A percentile compares a stretch with the other conserved stretches of the same genome.
phyloP scores from a whole-genome alignment of 2,329 filamentous ascomycete species.

The Hysterium pulicare region DNA sequence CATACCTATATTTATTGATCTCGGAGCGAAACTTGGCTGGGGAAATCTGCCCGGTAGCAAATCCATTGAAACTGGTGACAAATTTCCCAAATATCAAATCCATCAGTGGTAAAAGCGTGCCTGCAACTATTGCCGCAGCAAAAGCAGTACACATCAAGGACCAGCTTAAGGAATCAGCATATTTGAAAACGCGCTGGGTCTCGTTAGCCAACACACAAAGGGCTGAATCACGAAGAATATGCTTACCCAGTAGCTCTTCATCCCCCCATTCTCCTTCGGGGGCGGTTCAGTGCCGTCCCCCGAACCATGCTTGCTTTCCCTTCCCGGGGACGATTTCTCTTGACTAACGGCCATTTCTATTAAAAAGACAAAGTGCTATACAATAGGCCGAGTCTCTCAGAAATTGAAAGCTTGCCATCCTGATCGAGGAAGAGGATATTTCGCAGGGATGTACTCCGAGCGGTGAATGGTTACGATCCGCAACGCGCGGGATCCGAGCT shows the following conservation, averaged over 20 bases:
- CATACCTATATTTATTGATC: conserved; percentile 35
- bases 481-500: no score
- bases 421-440: no score
- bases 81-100: conserved; percentile 53
- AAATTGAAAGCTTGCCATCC: no score
- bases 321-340: no score
- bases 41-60: conserved; percentile 29
- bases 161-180: conserved; percentile 32
- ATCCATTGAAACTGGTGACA: conserved; percentile 47
- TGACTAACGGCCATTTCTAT: no score
- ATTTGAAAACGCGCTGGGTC: conserved; percentile 32
- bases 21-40: conserved; percentile 38
- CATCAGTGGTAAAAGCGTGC: conserved; percentile 48
- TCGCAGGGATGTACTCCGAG: no score
- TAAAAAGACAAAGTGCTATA: no score
- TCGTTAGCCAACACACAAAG: background rate
- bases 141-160: conserved; percentile 27
- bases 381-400: no score
- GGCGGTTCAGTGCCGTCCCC: conserved; percentile 8
- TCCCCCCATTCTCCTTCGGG: conserved; percentile 14
- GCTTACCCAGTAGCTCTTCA: conserved; percentile 24
- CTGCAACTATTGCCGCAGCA: conserved; percentile 42
- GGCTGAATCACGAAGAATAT: background rate
- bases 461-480: no score
- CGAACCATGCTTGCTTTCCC: no score